Evolutionary conservation across 768 basidiomycete species (phyloP).

Genomic region (Xerocomellus amylosporus): DNA sequence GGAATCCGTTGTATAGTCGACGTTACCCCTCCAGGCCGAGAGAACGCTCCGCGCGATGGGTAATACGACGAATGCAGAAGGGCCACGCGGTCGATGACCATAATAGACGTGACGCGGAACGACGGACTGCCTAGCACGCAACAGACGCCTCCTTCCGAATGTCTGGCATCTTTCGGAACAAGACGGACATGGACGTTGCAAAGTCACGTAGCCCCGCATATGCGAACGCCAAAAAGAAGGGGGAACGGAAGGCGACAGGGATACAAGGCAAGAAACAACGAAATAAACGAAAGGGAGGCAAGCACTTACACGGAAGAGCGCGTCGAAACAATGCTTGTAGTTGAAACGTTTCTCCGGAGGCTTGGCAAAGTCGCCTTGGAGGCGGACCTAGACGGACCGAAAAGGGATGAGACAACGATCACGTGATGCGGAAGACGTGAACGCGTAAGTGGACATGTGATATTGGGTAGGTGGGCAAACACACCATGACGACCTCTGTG

Average conservation of each 20-base stretch:
- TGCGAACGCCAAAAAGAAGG: background rate
- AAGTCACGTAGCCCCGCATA: background rate
- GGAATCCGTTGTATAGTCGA: background rate
- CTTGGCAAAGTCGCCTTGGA: slow-evolving; percentile 91
- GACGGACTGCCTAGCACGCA: background rate
- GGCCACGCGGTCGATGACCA: background rate
- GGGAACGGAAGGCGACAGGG: background rate
- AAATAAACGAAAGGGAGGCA: background rate
- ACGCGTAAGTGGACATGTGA: slow-evolving; percentile 17
- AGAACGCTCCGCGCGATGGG: background rate
- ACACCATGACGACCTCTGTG: slow-evolving; percentile 70
- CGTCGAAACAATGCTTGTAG: slow-evolving; percentile 89
- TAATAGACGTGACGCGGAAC: background rate
- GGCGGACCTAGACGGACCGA: slow-evolving; percentile 48
- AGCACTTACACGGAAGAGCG: slow-evolving; percentile 75
- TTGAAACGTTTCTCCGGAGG: slow-evolving; percentile 84
- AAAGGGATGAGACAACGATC: background rate
- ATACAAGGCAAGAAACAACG: background rate
- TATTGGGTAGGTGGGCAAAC: slow-evolving; percentile 10
- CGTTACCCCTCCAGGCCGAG: background rate
- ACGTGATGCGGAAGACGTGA: slow-evolving; percentile 12
- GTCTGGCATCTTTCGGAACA: slow-evolving; percentile 1
- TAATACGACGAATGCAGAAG: background rate
- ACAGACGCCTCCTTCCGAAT: background rate
- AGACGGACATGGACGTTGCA: background rate